A percentile compares a stretch with the other conserved stretches of the same genome.
phyloP scores from a whole-genome alignment of 768 basidiomycete genomes.

The Mycena galopus region DNA sequence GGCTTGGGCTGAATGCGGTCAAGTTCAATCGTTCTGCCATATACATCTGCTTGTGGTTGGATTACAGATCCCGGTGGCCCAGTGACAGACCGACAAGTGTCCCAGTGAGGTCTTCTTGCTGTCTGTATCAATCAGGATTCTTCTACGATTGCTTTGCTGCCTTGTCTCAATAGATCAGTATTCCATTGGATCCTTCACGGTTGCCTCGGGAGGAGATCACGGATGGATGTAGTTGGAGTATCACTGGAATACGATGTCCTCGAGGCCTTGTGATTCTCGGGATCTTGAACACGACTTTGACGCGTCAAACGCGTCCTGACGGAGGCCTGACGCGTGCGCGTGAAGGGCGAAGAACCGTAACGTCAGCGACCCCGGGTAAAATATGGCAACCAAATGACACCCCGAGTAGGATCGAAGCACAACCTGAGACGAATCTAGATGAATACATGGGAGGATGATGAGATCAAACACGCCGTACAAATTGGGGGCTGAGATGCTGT shows the following conservation, averaged over 20 bases:
- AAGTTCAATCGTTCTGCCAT: no score
- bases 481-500: conserved; percentile 20
- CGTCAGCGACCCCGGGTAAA: background rate
- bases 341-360: background rate
- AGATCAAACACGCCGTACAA: background rate
- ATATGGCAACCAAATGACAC: conserved; percentile 12
- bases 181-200: no score
- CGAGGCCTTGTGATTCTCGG: background rate
- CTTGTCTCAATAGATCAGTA: no score
- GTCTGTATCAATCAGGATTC: no score
- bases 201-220: background rate
- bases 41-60: no score
- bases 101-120: no score
- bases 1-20: no score
- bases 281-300: background rate
- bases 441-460: background rate
- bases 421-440: background rate
- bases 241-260: background rate
- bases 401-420: no score
- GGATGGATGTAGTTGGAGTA: background rate
- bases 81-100: no score
- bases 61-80: no score
- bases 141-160: no score
- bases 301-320: conserved; percentile 7
- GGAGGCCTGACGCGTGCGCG: conserved; percentile 9